Conservation (phyloP, 768 basidiomycete species). For the Amanita pallidorosea region DNA sequence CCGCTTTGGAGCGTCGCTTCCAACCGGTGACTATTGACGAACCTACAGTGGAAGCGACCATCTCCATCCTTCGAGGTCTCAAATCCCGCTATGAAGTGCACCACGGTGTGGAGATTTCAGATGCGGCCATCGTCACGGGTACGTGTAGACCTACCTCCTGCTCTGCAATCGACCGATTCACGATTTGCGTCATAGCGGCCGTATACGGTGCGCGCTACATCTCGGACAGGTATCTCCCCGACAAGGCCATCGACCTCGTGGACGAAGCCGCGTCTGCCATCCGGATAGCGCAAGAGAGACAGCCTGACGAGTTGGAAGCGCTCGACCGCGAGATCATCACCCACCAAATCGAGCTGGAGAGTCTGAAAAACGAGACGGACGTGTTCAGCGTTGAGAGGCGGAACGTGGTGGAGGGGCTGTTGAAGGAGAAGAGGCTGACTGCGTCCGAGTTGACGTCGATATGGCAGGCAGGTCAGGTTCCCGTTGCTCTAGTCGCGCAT, state of each 20-base stretch:
- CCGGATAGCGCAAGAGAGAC: constrained; percentile 80
- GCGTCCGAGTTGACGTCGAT: constrained; percentile 49
- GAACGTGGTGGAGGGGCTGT: constrained; percentile 50
- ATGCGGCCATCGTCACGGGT: constrained; percentile 82
- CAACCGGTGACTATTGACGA: constrained; percentile 86
- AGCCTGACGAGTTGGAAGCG: constrained; percentile 75
- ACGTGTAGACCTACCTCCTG: constrained; percentile 4
- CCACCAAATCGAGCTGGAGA: constrained; percentile 82
- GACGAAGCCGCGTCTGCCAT: constrained; percentile 89
- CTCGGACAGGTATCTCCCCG: constrained; percentile 79
- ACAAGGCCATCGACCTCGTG: constrained; percentile 86
- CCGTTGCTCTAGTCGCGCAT: neutral
- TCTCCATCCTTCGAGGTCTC: constrained; percentile 79
- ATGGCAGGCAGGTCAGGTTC: constrained; percentile 60
- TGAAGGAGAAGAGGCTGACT: constrained; percentile 50
- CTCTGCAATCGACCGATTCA: neutral
- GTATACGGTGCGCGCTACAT: constrained; percentile 81
- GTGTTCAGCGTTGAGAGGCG: constrained; percentile 72
- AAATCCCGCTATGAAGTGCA: constrained; percentile 85
- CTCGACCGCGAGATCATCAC: constrained; percentile 80
- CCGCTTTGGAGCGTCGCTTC: constrained; percentile 84
- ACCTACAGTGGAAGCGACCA: constrained; percentile 75
- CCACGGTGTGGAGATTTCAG: constrained; percentile 88
- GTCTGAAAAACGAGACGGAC: constrained; percentile 80
- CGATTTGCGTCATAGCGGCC: constrained; percentile 39